Evolutionary conservation across 441 rosid species (phyloP), one percentile per base, ranked within the genome.

Genomic region (Hura crepitans): DNA sequence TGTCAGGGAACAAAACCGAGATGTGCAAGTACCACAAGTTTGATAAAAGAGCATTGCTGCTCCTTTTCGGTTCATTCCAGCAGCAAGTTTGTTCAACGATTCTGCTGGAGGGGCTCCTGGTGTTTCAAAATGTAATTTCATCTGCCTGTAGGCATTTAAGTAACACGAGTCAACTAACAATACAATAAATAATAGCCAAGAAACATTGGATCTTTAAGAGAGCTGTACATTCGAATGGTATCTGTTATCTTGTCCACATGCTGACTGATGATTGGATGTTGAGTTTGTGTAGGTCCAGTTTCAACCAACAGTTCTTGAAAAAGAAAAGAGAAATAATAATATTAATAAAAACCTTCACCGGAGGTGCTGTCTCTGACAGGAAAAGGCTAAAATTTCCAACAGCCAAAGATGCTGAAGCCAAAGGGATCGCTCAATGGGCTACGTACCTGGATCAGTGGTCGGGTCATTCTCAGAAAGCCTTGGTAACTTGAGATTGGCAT

Each of bases 21-120:
- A 23, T 65, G 58, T 30, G 27, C 33, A n/a, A 39, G 27, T 82
- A 91, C 96, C 97, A 68, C 96, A 89, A 45, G 87, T 85, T 76
- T 89, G 98, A 74, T 87, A 91, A 71, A 93, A 91, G 60, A 91
- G 89, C 77, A 82, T 66, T 70, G 98, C 93, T 69, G 97, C 97
- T 66, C 83, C 85, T 74, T 81, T 88, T 73, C 85, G 76, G 82
- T 72, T 83, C 89, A 93, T 81, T 72, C 96, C 96, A 59, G 76
- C 49, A 23, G 96, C 80, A 35, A 91, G 86, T 64, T 83, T 84
- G 84, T 80, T 65, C 66, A 91, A 78, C 51, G 95, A 91, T 80
- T 89, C 97, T 66, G 74, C 77, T 73, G 60, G 72, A 54, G 93
- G 85, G 61, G 87, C 84, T 35, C 39, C 39, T 35, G 39, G 39